These are phyloP conservation scores for Thelonectria rubi DNA, from an alignment of 2,329 filamentous ascomycete genomes.

Conservation along the genomic window DNA sequence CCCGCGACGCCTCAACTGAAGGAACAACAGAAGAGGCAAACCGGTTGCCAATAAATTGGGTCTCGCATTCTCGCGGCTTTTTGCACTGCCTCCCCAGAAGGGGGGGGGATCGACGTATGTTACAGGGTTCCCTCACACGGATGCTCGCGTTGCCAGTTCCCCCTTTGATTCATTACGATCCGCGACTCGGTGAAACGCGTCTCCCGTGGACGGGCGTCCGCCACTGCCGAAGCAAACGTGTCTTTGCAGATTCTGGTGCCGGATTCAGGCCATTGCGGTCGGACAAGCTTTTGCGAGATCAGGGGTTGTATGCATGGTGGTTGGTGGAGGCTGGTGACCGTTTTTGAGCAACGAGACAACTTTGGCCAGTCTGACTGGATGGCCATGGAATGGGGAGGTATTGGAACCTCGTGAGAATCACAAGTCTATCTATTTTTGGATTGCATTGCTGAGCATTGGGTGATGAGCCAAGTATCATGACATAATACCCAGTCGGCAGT, in stretches of 20 bases:
- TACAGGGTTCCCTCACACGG: not conserved
- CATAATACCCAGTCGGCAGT: not conserved
- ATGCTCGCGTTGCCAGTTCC: constrained; percentile 2
- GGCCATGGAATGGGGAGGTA: not conserved
- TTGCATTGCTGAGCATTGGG: not conserved
- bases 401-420: not conserved
- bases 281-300: constrained; percentile 7
- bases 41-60: constrained; percentile 20
- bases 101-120: constrained; percentile 5
- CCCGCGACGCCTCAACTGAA: constrained; percentile 13
- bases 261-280: constrained; percentile 11
- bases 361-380: not conserved
- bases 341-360: not conserved
- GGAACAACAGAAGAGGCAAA: constrained; percentile 13
- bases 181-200: constrained; percentile 22
- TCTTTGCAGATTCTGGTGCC: not conserved
- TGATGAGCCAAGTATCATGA: not conserved
- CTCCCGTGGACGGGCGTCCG: constrained; percentile 4
- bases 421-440: not conserved
- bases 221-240: constrained; percentile 8
- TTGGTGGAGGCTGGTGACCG: not conserved
- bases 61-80: constrained; percentile 8
- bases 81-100: constrained; percentile 19
- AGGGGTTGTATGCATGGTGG: not conserved
- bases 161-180: constrained; percentile 21